A percentile compares a stretch with the other conserved stretches of the same genome.
Conservation (phyloP, 169 alveolate genomes). For the Pseudocohnilembus persalinus region DNA sequence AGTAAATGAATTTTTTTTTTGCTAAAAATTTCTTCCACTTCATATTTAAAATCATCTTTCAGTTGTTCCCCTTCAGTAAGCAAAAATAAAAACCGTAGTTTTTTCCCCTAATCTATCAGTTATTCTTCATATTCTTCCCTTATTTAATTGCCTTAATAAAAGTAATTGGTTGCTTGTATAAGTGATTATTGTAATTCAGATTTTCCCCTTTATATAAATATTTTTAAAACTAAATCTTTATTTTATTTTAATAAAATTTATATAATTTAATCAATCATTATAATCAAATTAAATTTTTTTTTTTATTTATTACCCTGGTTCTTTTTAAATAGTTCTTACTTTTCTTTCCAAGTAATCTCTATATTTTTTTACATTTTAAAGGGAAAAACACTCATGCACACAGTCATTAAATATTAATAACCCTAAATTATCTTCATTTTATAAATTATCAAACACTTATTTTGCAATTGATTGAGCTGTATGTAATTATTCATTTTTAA, state of each 20-base stretch:
- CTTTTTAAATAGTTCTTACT: slow-evolving; percentile 11
- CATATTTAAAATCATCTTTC: neutral
- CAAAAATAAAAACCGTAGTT: neutral
- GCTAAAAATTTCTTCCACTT: neutral
- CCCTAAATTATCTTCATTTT: slow-evolving; percentile 31
- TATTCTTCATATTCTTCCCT: neutral
- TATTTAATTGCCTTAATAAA: too few species aligned
- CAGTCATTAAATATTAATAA: slow-evolving; percentile 33
- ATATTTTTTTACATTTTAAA: slow-evolving; percentile 19
- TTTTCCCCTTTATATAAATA: neutral
- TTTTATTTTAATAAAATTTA: too few species aligned
- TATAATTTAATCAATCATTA: too few species aligned
- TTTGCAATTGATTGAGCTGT: slow-evolving; percentile 32
- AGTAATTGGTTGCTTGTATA: neutral
- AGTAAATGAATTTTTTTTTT: neutral
- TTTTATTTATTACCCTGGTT: slow-evolving; percentile 33
- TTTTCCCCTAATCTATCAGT: neutral
- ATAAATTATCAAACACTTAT: slow-evolving; percentile 11
- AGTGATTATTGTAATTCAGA: neutral
- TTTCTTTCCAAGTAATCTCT: slow-evolving; percentile 30
- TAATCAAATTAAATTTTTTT: too few species aligned
- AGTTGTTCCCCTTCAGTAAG: neutral
- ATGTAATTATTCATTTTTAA: slow-evolving; percentile 37
- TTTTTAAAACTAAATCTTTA: too few species aligned
- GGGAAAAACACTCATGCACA: slow-evolving; percentile 31